A percentile compares a stretch with the other conserved stretches of the same genome.
phyloP scores from a whole-genome alignment of 768 basidiomycete genomes.

The Omphalotus guepiniiformis region DNA sequence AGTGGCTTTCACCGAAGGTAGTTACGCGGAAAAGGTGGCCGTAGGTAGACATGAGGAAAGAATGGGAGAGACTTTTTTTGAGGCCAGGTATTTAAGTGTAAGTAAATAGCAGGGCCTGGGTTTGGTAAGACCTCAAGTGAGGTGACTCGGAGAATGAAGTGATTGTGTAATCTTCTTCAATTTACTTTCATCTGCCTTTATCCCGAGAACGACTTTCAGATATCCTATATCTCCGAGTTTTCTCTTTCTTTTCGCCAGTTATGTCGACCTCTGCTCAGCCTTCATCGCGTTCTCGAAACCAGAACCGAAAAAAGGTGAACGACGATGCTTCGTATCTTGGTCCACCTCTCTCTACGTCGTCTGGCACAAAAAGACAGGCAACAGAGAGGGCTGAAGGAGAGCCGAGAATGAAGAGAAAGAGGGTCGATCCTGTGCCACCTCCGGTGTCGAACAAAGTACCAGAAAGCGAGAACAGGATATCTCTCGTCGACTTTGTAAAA shows the following conservation, averaged over 20 bases:
- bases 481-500: conserved; percentile 62
- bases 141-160: too few relatives aligned
- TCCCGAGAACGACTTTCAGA: too few relatives aligned
- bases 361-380: conserved; percentile 61
- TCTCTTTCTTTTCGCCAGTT: too few relatives aligned
- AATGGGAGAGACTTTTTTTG: too few relatives aligned
- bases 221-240: too few relatives aligned
- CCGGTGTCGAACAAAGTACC: conserved; percentile 25
- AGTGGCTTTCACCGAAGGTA: conserved; percentile 98
- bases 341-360: conserved; percentile 31
- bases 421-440: conserved; percentile 44
- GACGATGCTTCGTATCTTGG: conserved; percentile 73
- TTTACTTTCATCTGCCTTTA: too few relatives aligned
- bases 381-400: conserved; percentile 61
- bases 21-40: conserved; percentile 91
- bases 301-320: conserved; percentile 57
- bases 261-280: conserved; percentile 14
- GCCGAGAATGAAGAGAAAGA: conserved; percentile 68
- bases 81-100: too few relatives aligned
- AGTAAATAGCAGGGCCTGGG: too few relatives aligned
- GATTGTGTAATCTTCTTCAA: too few relatives aligned
- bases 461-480: conserved; percentile 18
- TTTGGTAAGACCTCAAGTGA: too few relatives aligned
- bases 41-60: conserved; percentile 74
- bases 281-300: conserved; percentile 54